Evolutionary conservation across 768 basidiomycete genomes (phyloP).

Genomic region (Boletus sp.): DNA sequence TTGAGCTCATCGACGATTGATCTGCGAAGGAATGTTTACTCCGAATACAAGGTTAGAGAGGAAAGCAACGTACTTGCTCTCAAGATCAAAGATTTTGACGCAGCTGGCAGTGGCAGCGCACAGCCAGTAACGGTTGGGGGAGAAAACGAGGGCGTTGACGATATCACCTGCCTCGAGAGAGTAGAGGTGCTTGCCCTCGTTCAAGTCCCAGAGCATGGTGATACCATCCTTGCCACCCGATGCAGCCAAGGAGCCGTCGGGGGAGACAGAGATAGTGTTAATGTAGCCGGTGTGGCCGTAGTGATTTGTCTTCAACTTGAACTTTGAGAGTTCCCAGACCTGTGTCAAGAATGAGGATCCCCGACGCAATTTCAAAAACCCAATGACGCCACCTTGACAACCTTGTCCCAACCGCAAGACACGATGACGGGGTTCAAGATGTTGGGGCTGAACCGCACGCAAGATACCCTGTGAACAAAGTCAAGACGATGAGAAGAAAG

Average conservation of each 20-base stretch:
- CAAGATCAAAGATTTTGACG: conserved; percentile 99
- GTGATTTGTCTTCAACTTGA: conserved; percentile 99
- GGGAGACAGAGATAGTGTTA: conserved; percentile 97
- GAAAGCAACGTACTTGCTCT: conserved; percentile 82
- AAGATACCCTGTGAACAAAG: conserved; percentile 75
- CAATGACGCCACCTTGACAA: conserved; percentile 82
- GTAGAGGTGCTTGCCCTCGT: conserved; percentile 99
- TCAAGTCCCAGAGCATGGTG: conserved; percentile 99
- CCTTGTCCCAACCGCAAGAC: conserved; percentile 99
- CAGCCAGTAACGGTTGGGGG: conserved; percentile 99
- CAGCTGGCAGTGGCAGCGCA: conserved; percentile 97
- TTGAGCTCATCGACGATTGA: conserved; percentile 99
- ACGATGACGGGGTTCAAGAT: conserved; percentile 97
- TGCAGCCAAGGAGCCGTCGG: conserved; percentile 97
- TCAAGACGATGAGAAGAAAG: background rate
- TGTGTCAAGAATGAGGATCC: conserved; percentile 42
- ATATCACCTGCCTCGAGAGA: conserved; percentile 97
- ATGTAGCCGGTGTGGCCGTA: conserved; percentile 99
- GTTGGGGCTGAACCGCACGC: conserved; percentile 99
- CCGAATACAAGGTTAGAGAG: background rate
- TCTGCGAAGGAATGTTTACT: conserved; percentile 38
- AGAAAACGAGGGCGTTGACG: conserved; percentile 99
- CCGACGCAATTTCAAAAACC: background rate
- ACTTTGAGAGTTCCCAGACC: conserved; percentile 99
- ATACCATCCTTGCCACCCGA: conserved; percentile 99